Evolutionary conservation across 2,329 filamentous ascomycete species (phyloP).

Genomic region (Colletotrichum sp.): DNA sequence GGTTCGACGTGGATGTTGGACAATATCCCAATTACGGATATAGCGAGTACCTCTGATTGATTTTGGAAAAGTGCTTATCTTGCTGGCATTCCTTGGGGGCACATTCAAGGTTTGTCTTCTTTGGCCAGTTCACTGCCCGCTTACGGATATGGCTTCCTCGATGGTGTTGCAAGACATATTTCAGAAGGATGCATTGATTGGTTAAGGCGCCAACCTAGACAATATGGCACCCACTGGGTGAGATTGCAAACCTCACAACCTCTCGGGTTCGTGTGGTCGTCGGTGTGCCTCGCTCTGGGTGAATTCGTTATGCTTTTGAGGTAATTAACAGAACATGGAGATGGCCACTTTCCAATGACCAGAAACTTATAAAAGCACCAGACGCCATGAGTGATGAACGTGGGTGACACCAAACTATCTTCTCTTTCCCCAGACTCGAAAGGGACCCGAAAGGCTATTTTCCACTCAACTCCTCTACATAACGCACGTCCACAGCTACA

Average conservation of each 20-base stretch:
- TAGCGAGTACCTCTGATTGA: neutral
- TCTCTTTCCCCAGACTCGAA: neutral
- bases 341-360: neutral
- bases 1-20: constrained; percentile 13
- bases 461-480: neutral
- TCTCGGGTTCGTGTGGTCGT: neutral
- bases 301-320: neutral
- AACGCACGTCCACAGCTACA: neutral
- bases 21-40: constrained; percentile 17
- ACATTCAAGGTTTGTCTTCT: neutral
- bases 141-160: neutral
- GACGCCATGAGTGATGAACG: neutral
- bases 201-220: neutral
- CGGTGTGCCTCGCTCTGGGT: neutral
- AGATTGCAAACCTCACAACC: neutral
- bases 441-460: neutral
- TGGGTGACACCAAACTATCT: rapidly evolving
- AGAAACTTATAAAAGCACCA: neutral
- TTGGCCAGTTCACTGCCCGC: neutral
- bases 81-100: neutral
- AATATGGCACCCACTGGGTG: neutral
- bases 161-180: neutral
- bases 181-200: neutral
- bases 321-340: rapidly evolving
- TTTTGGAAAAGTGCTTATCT: neutral